Percentiles rank a stretch among this genome's conserved stretches.
These are phyloP conservation scores for slime mould (Dictyostelium discoideum) DNA, from an alignment of 78 protist species.

Conservation along the genomic window DNA sequence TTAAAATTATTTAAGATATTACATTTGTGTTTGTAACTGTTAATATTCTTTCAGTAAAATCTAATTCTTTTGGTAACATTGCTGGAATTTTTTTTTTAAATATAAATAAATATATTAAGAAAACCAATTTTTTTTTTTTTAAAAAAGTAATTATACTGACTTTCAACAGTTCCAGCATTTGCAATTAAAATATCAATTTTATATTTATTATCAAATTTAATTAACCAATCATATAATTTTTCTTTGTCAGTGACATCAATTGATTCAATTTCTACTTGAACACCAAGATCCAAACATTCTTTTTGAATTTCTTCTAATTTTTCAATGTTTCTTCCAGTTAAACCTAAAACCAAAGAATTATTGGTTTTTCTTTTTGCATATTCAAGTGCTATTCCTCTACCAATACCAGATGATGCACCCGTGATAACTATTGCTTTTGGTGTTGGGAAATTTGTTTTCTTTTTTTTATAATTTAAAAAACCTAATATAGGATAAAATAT, in stretches of 20 bases:
- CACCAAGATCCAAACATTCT: background rate
- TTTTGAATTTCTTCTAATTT: conserved; percentile 9
- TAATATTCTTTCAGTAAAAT: background rate
- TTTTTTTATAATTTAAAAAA: too few relatives aligned
- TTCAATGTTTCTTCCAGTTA: conserved; percentile 26
- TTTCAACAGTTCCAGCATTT: conserved; percentile 21
- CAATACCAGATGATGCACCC: conserved; percentile 57
- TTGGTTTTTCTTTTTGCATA: background rate
- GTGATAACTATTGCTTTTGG: conserved; percentile 19
- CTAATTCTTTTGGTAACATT: background rate
- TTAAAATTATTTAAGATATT: background rate
- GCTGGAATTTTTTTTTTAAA: background rate
- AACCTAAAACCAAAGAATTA: background rate
- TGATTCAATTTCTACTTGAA: conserved; percentile 6
- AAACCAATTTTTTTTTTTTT: background rate
- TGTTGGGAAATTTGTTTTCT: background rate
- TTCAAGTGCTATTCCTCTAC: background rate
- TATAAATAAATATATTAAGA: too few relatives aligned
- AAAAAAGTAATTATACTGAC: background rate
- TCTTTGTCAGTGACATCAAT: conserved; percentile 17
- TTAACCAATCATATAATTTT: background rate
- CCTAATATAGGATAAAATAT: background rate
- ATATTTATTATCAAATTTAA: background rate
- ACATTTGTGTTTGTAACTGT: background rate
- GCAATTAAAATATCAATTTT: conserved; percentile 31